Conservation (phyloP, 202 grass and related monocot genomes). For the Eragrostis tef region DNA sequence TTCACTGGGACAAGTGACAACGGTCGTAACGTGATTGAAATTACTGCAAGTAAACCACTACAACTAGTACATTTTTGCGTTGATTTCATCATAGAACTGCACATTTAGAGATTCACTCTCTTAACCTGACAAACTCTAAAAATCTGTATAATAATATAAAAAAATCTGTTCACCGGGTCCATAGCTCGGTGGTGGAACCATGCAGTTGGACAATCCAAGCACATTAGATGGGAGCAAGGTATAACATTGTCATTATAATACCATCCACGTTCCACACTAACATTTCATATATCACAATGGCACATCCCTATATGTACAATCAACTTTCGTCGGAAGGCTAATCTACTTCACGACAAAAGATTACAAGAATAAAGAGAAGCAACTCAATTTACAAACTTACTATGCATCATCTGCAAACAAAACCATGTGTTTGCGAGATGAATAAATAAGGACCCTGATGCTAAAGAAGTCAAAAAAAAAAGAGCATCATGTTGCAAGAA, state of each 20-base stretch:
- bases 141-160: too few relatives aligned
- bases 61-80: too few relatives aligned
- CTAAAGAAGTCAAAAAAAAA: conserved; percentile 6
- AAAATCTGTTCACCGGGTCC: too few relatives aligned
- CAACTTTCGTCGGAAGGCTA: conserved; percentile 43
- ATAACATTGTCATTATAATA: neutral
- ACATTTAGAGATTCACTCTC: too few relatives aligned
- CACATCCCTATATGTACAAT: conserved; percentile 51
- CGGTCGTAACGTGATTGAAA: too few relatives aligned
- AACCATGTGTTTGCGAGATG: conserved; percentile 41
- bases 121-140: too few relatives aligned
- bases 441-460: conserved; percentile 30
- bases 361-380: conserved; percentile 27
- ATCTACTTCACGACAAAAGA: conserved; percentile 44
- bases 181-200: too few relatives aligned
- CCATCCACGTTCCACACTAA: neutral
- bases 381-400: conserved; percentile 68
- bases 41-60: too few relatives aligned
- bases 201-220: too few relatives aligned
- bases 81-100: too few relatives aligned
- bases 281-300: conserved; percentile 34
- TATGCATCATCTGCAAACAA: conserved; percentile 57
- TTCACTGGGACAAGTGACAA: too few relatives aligned
- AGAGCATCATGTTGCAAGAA: conserved; percentile 14
- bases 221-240: neutral